phyloP scores from a whole-genome alignment of 495 filamentous ascomycete species.

The Penicillium antarcticum region DNA sequence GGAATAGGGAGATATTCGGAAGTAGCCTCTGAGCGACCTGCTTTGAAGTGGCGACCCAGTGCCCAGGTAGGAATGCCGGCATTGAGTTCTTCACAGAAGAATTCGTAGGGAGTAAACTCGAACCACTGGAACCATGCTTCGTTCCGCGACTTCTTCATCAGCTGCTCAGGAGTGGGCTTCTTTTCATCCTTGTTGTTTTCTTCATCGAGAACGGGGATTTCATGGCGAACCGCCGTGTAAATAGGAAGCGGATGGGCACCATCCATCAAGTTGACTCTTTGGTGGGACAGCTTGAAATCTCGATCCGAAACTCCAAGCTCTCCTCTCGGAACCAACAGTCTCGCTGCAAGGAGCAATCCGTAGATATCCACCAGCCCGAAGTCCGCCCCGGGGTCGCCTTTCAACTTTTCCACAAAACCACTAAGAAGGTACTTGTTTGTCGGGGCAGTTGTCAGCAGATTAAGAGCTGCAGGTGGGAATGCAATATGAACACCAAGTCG shows the following conservation, averaged over 20 bases:
- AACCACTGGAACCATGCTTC: slow-evolving; percentile 99
- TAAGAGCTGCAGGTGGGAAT: slow-evolving; percentile 79
- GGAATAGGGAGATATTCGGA: slow-evolving; percentile 63
- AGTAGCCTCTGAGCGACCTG: slow-evolving; percentile 59
- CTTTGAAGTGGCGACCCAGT: slow-evolving; percentile 75
- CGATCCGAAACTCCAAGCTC: slow-evolving; percentile 69
- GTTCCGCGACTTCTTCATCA: slow-evolving; percentile 61
- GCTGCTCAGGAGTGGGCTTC: slow-evolving; percentile 41
- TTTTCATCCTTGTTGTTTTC: slow-evolving; percentile 21
- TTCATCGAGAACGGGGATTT: slow-evolving; percentile 68
- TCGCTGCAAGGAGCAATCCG: slow-evolving; percentile 76
- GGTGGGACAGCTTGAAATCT: slow-evolving; percentile 88
- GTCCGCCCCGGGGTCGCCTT: slow-evolving; percentile 72
- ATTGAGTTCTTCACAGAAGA: slow-evolving; percentile 88
- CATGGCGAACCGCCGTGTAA: slow-evolving; percentile 91
- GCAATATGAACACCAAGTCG: slow-evolving; percentile 85
- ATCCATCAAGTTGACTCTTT: slow-evolving; percentile 64
- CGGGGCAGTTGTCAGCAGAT: slow-evolving; percentile 72
- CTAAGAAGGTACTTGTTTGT: slow-evolving; percentile 90
- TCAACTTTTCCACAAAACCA: slow-evolving; percentile 85
- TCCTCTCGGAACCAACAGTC: slow-evolving; percentile 80
- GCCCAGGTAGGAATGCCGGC: slow-evolving; percentile 96
- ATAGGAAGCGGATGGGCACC: slow-evolving; percentile 87
- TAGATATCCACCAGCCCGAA: slow-evolving; percentile 93
- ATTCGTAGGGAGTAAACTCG: slow-evolving; percentile 91